Base-by-base conservation (phyloP, 1,284 basidiomycete species). In the Irpex sp. region DNA sequence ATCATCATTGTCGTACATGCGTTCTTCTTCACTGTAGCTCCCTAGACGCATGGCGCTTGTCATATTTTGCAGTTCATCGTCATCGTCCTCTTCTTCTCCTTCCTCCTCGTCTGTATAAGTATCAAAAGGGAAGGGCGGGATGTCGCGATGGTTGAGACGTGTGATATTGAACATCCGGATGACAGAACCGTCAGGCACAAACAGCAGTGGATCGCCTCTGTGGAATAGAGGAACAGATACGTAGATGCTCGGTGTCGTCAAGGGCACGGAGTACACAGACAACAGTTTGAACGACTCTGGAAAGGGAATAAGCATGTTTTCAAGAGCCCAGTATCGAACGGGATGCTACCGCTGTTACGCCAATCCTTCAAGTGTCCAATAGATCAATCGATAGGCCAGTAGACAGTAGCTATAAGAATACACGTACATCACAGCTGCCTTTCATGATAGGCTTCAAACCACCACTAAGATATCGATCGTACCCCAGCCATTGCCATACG, bases 401-500 rank as follows among this genome's bases (percentile, higher is more conserved):
- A 9, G 19, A 13, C 17, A 47, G 9, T 31, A 60, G 26, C 56
- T 48, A 21, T 52, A 58, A 5, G 57, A 57, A 36, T 56, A 44
- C 34, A 77, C 85, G 60, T 72, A 90, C 89, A 58, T 85, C 85
- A 61, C 82, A 81, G 67, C 83, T 85, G 36, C 87, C 86, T 64
- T 85, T 76, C 68, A 85, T 77, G 19, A 81, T 70, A 54, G 74
- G 54, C 77, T 62, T 78, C 80, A 52, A 70, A 72, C 8, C 72
- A 70, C 59, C 76, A 1, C 87, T 87, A 68, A 91, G 89, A 71
- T 87, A 92, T 6, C 89, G 81, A 62, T 85, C 75, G 36, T 87
- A 74, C 3, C 83, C 81, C 17, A 91, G 76, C 89, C 89, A 92
- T 54, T 80, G 80, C 86, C 89, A 89, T 6, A 89, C 72, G 1